Evolutionary conservation across 1,139 yeast species (phyloP).

Genomic region (Protomyces pachydermus): DNA sequence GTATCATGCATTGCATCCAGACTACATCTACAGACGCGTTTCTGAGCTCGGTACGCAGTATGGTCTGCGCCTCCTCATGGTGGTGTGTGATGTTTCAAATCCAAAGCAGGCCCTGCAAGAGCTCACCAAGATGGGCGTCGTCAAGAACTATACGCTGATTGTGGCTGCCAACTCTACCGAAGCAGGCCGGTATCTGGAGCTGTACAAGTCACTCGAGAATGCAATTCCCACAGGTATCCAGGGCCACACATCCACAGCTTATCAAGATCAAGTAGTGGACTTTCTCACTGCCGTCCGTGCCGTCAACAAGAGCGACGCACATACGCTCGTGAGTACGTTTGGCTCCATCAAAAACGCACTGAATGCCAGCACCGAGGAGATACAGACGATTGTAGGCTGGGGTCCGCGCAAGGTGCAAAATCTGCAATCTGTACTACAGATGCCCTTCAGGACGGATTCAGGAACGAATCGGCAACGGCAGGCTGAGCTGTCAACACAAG

Average conservation of each 20-base stretch:
- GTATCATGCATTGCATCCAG: slow-evolving; percentile 80
- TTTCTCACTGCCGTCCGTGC: slow-evolving; percentile 51
- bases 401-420: slow-evolving; percentile 52
- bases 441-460: slow-evolving; percentile 44
- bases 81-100: slow-evolving; percentile 73
- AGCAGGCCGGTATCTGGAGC: slow-evolving; percentile 67
- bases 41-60: slow-evolving; percentile 50
- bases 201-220: slow-evolving; percentile 38
- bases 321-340: slow-evolving; percentile 51
- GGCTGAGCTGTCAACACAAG: slow-evolving; percentile 7
- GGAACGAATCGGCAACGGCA: slow-evolving; percentile 13
- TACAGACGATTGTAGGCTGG: slow-evolving; percentile 48
- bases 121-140: slow-evolving; percentile 63
- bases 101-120: slow-evolving; percentile 66
- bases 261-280: slow-evolving; percentile 50
- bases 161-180: slow-evolving; percentile 81
- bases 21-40: slow-evolving; percentile 69
- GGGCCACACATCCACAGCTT: slow-evolving; percentile 47
- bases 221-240: slow-evolving; percentile 42
- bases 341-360: slow-evolving; percentile 52
- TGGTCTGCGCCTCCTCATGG: slow-evolving; percentile 58
- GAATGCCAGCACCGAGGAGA: slow-evolving; percentile 39
- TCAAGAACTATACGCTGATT: slow-evolving; percentile 64
- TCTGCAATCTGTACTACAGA: slow-evolving; percentile 47
- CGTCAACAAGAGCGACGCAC: slow-evolving; percentile 58